Percentiles rank a stretch among this genome's conserved stretches.
These are phyloP conservation scores for Gossypioides kirkii DNA, from an alignment of 345 rosid species.

Conservation along the genomic window DNA sequence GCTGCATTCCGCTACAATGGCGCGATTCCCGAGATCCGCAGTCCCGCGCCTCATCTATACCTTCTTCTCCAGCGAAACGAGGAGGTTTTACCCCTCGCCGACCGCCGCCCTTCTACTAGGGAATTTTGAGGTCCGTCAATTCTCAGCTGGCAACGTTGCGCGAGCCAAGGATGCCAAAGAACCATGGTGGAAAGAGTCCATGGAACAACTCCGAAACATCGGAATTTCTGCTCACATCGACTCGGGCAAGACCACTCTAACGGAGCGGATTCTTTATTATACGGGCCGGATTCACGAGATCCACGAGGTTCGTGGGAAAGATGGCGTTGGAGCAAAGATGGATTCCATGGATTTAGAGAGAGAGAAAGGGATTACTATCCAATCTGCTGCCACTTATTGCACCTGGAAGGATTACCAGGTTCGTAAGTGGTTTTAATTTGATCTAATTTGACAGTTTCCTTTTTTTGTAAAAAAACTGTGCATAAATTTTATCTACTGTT, in stretches of 20 bases:
- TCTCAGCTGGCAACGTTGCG: conserved; percentile 62
- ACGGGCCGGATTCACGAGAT: conserved; percentile 97
- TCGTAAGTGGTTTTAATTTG: background rate
- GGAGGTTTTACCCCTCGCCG: conserved; percentile 36
- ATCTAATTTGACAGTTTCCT: background rate
- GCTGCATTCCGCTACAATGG: conserved; percentile 29
- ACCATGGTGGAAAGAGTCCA: conserved; percentile 94
- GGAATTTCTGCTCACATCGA: conserved; percentile 98
- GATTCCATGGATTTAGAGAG: conserved; percentile 98
- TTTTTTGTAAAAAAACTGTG: background rate
- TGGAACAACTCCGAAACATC: conserved; percentile 74
- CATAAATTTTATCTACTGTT: background rate
- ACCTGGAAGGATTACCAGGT: conserved; percentile 93
- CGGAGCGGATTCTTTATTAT: conserved; percentile 83
- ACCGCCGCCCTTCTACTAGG: conserved; percentile 51
- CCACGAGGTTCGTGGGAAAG: conserved; percentile 93
- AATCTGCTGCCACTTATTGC: conserved; percentile 96
- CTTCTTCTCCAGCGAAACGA: conserved; percentile 21
- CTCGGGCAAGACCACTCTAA: conserved; percentile 94
- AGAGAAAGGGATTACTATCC: conserved; percentile 95
- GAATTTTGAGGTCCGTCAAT: conserved; percentile 48
- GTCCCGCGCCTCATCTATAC: conserved; percentile 42
- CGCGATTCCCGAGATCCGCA: conserved; percentile 38
- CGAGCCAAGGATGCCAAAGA: conserved; percentile 79
- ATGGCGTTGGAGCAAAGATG: conserved; percentile 98